Conservation (phyloP, 2,329 filamentous ascomycete species). For the Akanthomyces dipterigenus region DNA sequence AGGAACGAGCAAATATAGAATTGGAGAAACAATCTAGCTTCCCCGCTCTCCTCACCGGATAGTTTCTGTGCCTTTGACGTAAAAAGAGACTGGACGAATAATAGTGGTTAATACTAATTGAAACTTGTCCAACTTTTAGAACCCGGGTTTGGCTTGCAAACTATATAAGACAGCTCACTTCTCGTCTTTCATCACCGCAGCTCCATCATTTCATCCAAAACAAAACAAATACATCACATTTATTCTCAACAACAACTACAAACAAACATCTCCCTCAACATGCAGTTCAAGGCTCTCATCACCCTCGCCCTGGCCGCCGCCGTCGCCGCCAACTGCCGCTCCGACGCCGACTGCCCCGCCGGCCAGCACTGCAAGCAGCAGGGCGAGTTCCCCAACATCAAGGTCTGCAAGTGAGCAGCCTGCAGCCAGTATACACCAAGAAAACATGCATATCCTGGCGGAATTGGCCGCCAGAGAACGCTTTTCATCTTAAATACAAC, state of each 20-base stretch:
- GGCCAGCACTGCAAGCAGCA: constrained; percentile 13
- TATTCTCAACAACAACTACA: no score
- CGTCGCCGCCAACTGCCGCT: constrained; percentile 6
- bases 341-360: constrained; percentile 8
- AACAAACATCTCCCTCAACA: neutral
- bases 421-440: neutral
- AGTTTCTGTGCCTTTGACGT: neutral
- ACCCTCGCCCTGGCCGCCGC: constrained; percentile 2
- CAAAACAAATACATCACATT: neutral
- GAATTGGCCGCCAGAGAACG: neutral
- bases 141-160: neutral
- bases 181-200: neutral
- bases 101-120: neutral
- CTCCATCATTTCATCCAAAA: neutral
- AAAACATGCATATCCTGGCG: neutral
- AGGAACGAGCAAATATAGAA: neutral
- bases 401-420: constrained; percentile 2
- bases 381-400: constrained; percentile 14
- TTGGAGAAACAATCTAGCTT: neutral
- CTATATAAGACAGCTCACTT: neutral
- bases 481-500: no score
- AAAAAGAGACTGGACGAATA: neutral
- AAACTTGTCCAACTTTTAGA: no score
- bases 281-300: constrained; percentile 8
- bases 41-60: neutral